A percentile compares a stretch with the other conserved stretches of the same genome.
Conservation (phyloP, 345 rosid genomes). For the Arabidopsis suecica region DNA sequence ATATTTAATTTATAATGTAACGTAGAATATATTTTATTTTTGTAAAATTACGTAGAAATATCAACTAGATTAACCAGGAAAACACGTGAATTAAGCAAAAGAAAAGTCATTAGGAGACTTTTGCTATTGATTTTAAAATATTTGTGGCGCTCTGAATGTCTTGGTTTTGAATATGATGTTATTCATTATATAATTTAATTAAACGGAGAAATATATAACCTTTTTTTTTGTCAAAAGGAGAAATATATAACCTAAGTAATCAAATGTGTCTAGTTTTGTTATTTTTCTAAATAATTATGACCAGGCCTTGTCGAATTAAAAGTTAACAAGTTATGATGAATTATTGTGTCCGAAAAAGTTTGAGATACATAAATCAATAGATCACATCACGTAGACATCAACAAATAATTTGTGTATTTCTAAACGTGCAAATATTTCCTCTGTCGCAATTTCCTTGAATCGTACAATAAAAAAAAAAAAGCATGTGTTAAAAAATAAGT, state of each 20-base stretch:
- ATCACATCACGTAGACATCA: not conserved
- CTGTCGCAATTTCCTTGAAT: not conserved
- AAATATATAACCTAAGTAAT: not conserved
- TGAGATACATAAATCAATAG: not conserved
- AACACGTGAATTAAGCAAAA: not conserved
- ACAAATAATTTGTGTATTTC: not conserved
- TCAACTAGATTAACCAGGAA: not conserved
- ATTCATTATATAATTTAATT: not conserved
- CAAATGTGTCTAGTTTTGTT: not conserved
- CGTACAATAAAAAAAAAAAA: not conserved
- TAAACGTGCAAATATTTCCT: not conserved
- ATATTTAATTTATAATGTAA: not conserved
- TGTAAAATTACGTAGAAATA: not conserved
- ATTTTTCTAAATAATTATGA: not conserved
- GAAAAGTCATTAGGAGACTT: constrained; percentile 12
- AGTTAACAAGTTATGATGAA: not conserved
- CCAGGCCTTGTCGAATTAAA: not conserved
- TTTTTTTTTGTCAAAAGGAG: not conserved
- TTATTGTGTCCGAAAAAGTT: not conserved
- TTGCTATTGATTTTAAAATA: not conserved
- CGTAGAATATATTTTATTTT: not conserved
- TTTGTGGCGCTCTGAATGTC: not conserved
- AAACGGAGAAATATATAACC: not conserved
- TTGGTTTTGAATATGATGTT: not conserved
- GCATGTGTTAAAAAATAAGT: not conserved